Base-by-base conservation (phyloP, 2,329 filamentous ascomycete genomes). In the Nemania sp. region DNA sequence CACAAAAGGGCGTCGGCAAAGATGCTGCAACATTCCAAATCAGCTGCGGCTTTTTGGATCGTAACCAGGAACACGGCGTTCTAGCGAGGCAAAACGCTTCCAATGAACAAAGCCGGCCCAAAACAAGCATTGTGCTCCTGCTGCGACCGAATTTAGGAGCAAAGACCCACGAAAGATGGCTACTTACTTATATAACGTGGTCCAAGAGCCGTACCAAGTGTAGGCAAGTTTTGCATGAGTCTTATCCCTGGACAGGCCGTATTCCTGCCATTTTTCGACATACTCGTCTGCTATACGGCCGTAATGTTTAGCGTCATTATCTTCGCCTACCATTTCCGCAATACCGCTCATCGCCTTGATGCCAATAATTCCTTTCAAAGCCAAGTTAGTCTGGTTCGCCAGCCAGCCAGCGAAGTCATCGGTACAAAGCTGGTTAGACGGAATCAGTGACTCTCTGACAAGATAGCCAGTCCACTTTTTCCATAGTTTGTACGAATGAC, bases 171-270 rank as follows among this genome's bases (percentile, higher is more conserved):
- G 20, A 26, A 6, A 26, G 17, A 31, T 9, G 28, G 28, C 20
- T 41, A 41, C 37, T 41, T n/a, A 41, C 37, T 89, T 90, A 72
- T 92, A 92, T 19, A 91, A 77, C 0, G 88, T 91, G 6, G 89
- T 91, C 88, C 89, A 92, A 45, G 86, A 90, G 12, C 88, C 88
- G 61, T 88, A 88, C 88, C 88, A 91, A 57, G 89, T 81, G 67
- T 93, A 93, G 3, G 88, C 85, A 24, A 93, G 75, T 69, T 91
- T 91, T 23, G 88, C 87, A 66, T 91, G 88, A 0, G 83, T 83
- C 40, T 81, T 79, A 65, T 91, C 88, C 24, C 86, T 79, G 5
- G 86, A 88, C 63, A 90, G 83, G 46, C 82, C 88, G 55, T 81
- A 82, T 43, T 82, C 79, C 66, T 89, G 81, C 89, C 89, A 92